Percentiles rank a stretch among this genome's conserved stretches.
These are phyloP conservation scores for Stachybotrys elegans DNA, from an alignment of 2,329 filamentous ascomycete genomes.

Conservation along the genomic window DNA sequence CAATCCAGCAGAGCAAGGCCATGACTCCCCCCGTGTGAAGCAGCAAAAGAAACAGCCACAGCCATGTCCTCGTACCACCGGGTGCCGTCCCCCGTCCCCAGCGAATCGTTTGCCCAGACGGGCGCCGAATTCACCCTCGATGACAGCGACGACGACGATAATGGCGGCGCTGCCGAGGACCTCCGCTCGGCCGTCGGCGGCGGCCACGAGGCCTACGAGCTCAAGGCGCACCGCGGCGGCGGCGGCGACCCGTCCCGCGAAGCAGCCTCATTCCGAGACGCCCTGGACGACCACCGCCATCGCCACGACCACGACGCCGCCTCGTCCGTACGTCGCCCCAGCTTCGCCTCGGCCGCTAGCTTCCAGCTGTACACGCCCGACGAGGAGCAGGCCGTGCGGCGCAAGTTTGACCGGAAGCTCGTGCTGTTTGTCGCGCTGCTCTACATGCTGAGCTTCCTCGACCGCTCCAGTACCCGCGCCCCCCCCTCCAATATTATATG, in stretches of 20 bases:
- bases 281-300: constrained; percentile 10
- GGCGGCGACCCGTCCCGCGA: constrained; percentile 8
- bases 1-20: too few species aligned
- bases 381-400: constrained; percentile 67
- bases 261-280: constrained; percentile 12
- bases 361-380: constrained; percentile 49
- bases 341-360: constrained; percentile 27
- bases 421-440: constrained; percentile 77
- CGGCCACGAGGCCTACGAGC: constrained; percentile 26
- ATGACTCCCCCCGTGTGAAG: too few species aligned
- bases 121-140: constrained; percentile 30
- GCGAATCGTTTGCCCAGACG: constrained; percentile 34
- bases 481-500: not conserved
- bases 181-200: constrained; percentile 24
- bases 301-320: constrained; percentile 14
- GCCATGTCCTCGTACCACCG: constrained; percentile 17
- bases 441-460: constrained; percentile 81
- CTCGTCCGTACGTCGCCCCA: constrained; percentile 16
- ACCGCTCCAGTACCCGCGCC: constrained; percentile 67
- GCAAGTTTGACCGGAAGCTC: constrained; percentile 71
- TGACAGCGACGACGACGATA: constrained; percentile 25
- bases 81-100: constrained; percentile 10
- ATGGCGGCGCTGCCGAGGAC: constrained; percentile 18
- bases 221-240: constrained; percentile 14
- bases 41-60: too few species aligned